phyloP scores from a whole-genome alignment of 257 asterid species.

The Nicotiana tomentosiformis region DNA sequence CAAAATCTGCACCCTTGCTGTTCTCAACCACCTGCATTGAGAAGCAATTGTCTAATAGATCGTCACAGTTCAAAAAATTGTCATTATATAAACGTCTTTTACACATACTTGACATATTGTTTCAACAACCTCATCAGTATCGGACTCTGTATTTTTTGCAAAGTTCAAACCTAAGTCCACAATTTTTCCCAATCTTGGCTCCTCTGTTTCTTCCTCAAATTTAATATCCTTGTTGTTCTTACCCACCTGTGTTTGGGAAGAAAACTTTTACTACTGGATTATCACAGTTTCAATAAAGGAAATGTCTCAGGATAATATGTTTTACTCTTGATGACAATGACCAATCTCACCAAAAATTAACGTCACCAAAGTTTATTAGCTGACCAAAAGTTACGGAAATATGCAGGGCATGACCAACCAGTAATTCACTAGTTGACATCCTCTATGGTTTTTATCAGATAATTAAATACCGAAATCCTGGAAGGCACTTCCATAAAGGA shows the following conservation, averaged over 20 bases:
- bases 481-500: background rate
- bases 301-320: background rate
- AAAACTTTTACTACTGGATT: background rate
- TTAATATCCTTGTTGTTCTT: conserved; percentile 35
- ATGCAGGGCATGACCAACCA: background rate
- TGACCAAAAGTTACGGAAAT: background rate
- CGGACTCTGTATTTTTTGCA: conserved; percentile 8
- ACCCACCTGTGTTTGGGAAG: conserved; percentile 28
- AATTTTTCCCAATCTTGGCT: conserved; percentile 25
- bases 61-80: background rate
- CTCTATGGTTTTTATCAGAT: background rate
- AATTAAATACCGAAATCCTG: background rate
- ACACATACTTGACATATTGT: background rate
- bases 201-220: conserved; percentile 32
- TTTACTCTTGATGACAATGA: background rate
- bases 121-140: conserved; percentile 15
- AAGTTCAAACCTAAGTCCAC: conserved; percentile 28
- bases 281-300: conserved; percentile 5
- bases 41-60: background rate
- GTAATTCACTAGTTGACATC: background rate
- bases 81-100: background rate
- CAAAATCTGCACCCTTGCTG: conserved; percentile 31
- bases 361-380: background rate
- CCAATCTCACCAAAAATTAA: background rate
- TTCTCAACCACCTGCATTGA: conserved; percentile 35